Percentiles rank a stretch among this genome's conserved stretches.
These are phyloP conservation scores for Dioszegia aurantiaca DNA, from an alignment of 768 basidiomycete species.

Conservation along the genomic window DNA sequence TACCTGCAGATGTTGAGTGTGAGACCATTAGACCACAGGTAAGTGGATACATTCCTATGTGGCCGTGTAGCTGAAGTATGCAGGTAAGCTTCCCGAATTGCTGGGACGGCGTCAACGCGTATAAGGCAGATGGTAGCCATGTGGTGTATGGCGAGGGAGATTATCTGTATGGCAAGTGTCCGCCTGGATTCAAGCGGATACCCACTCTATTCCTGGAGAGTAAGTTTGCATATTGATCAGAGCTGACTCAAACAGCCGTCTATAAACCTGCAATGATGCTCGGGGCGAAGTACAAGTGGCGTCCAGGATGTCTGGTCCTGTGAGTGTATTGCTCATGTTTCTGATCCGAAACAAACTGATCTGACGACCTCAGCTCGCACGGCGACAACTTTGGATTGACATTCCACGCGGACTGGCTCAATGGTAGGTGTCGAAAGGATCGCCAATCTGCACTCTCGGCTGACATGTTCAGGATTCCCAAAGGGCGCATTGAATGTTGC, in stretches of 20 bases:
- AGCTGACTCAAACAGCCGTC: constrained; percentile 16
- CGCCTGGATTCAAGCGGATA: constrained; percentile 24
- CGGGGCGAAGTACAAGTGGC: constrained; percentile 32
- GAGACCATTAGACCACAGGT: constrained; percentile 24
- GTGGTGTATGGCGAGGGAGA: constrained; percentile 28
- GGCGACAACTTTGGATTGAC: constrained; percentile 31
- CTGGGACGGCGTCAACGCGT: constrained; percentile 34
- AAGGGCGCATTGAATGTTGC: constrained; percentile 27
- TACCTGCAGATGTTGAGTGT: constrained; percentile 25
- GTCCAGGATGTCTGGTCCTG: constrained; percentile 36
- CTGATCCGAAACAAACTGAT: not conserved
- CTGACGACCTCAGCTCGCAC: constrained; percentile 20
- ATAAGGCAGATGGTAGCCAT: constrained; percentile 27
- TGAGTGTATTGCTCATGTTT: constrained; percentile 11
- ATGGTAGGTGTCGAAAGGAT: too few species aligned
- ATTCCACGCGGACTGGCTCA: constrained; percentile 36
- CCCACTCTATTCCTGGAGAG: constrained; percentile 33
- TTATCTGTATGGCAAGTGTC: constrained; percentile 28
- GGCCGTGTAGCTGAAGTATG: not conserved
- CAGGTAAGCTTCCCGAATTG: constrained; percentile 33
- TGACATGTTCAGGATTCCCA: constrained; percentile 25
- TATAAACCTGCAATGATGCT: constrained; percentile 24
- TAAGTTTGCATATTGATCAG: constrained; percentile 11
- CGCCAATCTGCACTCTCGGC: too few species aligned
- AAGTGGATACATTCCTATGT: not conserved